Base-by-base conservation (phyloP, 2,329 filamentous ascomycete genomes). In the Fusarium camptoceras region DNA sequence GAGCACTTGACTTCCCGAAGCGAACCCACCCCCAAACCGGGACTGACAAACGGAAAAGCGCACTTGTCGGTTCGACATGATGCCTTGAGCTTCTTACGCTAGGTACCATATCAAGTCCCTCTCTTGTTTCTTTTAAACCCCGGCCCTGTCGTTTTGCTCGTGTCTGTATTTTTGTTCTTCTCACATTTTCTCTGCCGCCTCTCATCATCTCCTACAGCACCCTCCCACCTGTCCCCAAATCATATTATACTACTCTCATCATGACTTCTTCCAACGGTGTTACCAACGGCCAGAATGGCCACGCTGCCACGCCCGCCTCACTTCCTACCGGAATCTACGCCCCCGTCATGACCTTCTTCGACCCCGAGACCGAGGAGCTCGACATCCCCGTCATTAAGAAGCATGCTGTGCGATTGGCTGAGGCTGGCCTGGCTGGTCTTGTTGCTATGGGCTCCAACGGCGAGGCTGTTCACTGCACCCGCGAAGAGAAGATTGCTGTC, bases 391-490 rank as follows among this genome's bases (percentile, higher is more conserved):
- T 88, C 64, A 92, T 96, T 82, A 92, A 93, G 81, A 91, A 88
- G 77, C 94, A 97, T 78, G 92, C 92, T 25, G 88, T 92, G 72
- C 91, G 93, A 49, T 88, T 97, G 49, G 91, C 90, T 41, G 85
- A 89, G 77, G 92, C 89, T 61, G 94, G 94, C 11, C 88, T 97
- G 14, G 92, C 90, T 49, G 94, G 94, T 37, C 86, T 97, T 27
- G 92, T 96, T 44, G 91, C 91, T 72, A 94, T 96, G 91, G 94
- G 94, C 67, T 97, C 93, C 73, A 97, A 97, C 81, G 94, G 94
- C 65, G 94, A 97, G 83, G 93, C 94, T 25, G 91, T 94, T 59
- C 93, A 97, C 83, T 90, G 94, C 75, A 92, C 91, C 56, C 88
- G 89, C 46, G 88, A 91, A 67, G 94, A 97, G 81, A 94, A 94